Conservation (phyloP, 139 green algal genomes). For the Auxenochlorella pyrenoidosa region DNA sequence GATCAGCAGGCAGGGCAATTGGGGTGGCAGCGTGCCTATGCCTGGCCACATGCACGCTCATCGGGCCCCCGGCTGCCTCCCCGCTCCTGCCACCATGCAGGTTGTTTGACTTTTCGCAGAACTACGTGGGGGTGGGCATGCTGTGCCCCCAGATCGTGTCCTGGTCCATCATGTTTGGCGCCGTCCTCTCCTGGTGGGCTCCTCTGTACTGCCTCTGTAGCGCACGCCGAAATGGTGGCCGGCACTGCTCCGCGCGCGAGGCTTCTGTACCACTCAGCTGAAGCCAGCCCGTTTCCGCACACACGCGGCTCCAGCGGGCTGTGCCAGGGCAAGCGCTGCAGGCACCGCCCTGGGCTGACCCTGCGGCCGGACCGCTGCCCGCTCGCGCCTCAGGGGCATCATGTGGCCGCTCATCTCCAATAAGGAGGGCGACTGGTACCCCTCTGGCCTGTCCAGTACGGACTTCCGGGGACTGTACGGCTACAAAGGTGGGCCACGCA, state of each 20-base stretch:
- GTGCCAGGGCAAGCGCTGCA: neutral
- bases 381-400: constrained; percentile 37
- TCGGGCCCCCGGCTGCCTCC: no score
- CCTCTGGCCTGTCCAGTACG: constrained; percentile 33
- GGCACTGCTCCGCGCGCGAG: no score
- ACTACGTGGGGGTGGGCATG: constrained; percentile 34
- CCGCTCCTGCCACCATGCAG: no score
- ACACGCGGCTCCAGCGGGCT: no score
- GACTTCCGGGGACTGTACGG: constrained; percentile 59
- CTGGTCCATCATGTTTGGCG: constrained; percentile 58
- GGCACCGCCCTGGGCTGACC: neutral
- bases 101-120: constrained; percentile 28
- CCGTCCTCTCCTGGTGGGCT: constrained; percentile 7
- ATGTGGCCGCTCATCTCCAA: constrained; percentile 57
- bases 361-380: neutral
- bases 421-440: constrained; percentile 60
- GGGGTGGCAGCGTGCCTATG: no score
- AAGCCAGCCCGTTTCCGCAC: no score
- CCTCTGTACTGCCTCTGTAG: no score
- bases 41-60: no score
- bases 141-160: constrained; percentile 50
- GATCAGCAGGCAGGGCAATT: no score
- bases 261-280: no score
- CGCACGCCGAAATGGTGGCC: no score
- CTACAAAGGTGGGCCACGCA: constrained; percentile 46